Base-by-base conservation (phyloP, 192 early-diverging fungal genomes). In the Rhizophagus sp. region DNA sequence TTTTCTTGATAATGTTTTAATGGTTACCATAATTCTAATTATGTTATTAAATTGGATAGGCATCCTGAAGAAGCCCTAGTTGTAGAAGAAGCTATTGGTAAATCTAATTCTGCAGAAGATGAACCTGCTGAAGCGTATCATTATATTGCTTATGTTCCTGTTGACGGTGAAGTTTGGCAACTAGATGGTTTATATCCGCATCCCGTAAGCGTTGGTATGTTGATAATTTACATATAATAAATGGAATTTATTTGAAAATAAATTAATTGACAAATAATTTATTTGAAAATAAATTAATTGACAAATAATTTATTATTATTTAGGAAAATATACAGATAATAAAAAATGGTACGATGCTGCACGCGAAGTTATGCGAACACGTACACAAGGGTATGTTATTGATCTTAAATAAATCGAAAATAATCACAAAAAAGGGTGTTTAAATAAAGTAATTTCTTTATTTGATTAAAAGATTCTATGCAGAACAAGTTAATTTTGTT, bases 401-500 rank as follows among this genome's bases (percentile, higher is more conserved):
- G 27, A 69, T 65, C 11, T n/a, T 19, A 10, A 22, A 2, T 63
- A 24, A 24, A 10, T 63, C 7, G 11, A 63, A n/a, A 24, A 22
- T 63, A 63, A 10, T 22, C n/a, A 63, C 22, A 36, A 19, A 67
- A 10, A 10, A 39, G 22, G 13, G 44, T 5, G 8, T 44, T 36
- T 39, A 6, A 33, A 30, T 67, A 12, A 15, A 67, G 39, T 17
- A 34, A 19, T 17, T n/a, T 8, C 11, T 24, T n/a, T 70, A 25
- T n/a, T 36, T 41, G 1, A 33, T 41, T 70, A 12, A 39, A 44
- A 82, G 47, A 78, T 78, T 67, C 50, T 25, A 27, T 10, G 50
- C 13, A 1, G 65, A 77, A 44, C 87, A 90, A 76, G 86, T 88
- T 57, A 65, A 89, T 57, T 90, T 88, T 75, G 89, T 88, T 52